Conservation (phyloP, 768 basidiomycete species). For the Amanita subjunquillea region DNA sequence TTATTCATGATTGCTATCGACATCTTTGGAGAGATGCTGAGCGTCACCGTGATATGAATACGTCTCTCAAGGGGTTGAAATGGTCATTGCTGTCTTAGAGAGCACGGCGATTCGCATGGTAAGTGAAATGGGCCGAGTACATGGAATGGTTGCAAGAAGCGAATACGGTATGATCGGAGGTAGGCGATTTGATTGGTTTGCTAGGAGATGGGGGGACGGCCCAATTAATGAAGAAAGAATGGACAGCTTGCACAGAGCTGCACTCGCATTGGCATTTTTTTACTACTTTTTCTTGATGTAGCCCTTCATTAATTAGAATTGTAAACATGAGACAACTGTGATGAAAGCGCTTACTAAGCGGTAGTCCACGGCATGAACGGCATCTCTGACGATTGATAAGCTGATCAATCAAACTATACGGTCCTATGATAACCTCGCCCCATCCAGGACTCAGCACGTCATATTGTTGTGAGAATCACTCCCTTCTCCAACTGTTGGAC, state of each 20-base stretch:
- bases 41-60: slow-evolving; percentile 21
- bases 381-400: too few species aligned
- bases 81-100: slow-evolving; percentile 36
- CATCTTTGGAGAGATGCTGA: slow-evolving; percentile 32
- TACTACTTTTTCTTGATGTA: not conserved
- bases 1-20: slow-evolving; percentile 37
- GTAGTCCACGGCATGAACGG: too few species aligned
- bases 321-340: not conserved
- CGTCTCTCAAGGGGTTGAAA: slow-evolving; percentile 19
- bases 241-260: slow-evolving; percentile 22
- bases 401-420: too few species aligned
- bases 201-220: slow-evolving; percentile 24
- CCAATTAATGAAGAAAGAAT: slow-evolving; percentile 33
- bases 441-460: too few species aligned
- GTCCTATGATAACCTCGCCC: too few species aligned
- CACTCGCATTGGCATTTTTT: not conserved
- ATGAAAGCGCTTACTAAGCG: not conserved
- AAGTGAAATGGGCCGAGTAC: slow-evolving; percentile 36
- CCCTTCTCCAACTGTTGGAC: too few species aligned
- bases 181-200: slow-evolving; percentile 48
- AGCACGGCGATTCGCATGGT: slow-evolving; percentile 40
- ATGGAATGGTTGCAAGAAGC: slow-evolving; percentile 33
- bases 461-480: too few species aligned
- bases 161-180: slow-evolving; percentile 26
- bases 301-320: not conserved